Evolutionary conservation across 163 green algal genomes (phyloP), one percentile per base, ranked within the genome.

Genomic region (Chloromonas sp.): DNA sequence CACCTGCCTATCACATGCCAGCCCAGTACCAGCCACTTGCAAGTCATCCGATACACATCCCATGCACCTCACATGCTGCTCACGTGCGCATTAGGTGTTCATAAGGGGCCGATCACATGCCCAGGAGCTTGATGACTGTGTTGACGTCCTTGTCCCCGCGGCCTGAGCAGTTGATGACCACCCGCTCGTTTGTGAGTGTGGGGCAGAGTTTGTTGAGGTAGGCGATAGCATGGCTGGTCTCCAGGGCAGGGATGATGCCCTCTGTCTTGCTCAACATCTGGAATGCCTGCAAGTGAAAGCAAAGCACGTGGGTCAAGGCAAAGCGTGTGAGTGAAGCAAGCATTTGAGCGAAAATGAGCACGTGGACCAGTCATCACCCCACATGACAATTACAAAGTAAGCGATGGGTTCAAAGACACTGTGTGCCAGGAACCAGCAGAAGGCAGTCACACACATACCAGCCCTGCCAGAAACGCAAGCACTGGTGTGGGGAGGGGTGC

Each of bases 141-240:
- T 97, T 96, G 71, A 99, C 96, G 86, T 99, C 97, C 92, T 99
- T 99, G 95, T 99, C 97, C 58, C 97, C 97, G 11, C 97, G 91
- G 2, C 97, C 97, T 60, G 90, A 96, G 91, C 92, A 97, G 92
- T 97, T 98, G 82, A 99, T 90, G 0, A 99, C 95, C 57, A 99
- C 88, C 60, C 89, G 84, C 70, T 84, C 66, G 3, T 94, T 94
- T 76, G 93, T 89, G 58, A 99, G 87, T 13, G 91, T 94, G 2
- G 96, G 95, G 81, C 91, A 94, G 70, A 99, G 91, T 87, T 94
- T 94, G 83, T 92, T 93, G 14, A 99, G 91, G 92, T 98, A 97
- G 3, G 97, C 96, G 71, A 99, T 91, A 0, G 97, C 97, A 88
- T 99, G 97, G 61, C 90, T 95, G 57, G 97, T 99, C 90, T 99